A percentile compares a stretch with the other conserved stretches of the same genome.
phyloP scores from a whole-genome alignment of 257 asterid genomes.

The Salvia miltiorrhiza region DNA sequence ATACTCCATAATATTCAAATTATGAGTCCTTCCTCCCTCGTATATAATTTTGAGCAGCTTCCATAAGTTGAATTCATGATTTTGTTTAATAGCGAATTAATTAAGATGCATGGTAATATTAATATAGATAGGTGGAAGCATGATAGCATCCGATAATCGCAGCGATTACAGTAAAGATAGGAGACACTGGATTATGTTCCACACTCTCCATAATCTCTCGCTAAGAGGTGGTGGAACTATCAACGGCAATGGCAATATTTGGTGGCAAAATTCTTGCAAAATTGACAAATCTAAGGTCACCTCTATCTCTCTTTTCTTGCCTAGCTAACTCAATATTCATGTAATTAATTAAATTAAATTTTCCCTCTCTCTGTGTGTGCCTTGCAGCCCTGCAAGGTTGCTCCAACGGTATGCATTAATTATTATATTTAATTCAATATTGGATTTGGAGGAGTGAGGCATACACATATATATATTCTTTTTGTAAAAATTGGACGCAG shows the following conservation, averaged over 20 bases:
- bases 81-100: too few species aligned
- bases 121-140: slow-evolving; percentile 60
- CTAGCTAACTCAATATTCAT: too few species aligned
- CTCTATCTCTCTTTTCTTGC: too few species aligned
- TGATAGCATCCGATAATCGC: slow-evolving; percentile 51
- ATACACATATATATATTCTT: too few species aligned
- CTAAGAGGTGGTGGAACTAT: slow-evolving; percentile 71
- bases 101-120: too few species aligned
- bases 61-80: not conserved
- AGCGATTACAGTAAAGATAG: slow-evolving; percentile 41
- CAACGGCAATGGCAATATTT: slow-evolving; percentile 66
- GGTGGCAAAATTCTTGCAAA: slow-evolving; percentile 96
- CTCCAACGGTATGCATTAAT: slow-evolving; percentile 67
- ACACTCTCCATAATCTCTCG: slow-evolving; percentile 35
- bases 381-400: slow-evolving; percentile 68
- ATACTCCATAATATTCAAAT: not conserved
- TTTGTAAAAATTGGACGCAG: too few species aligned
- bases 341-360: too few species aligned
- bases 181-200: slow-evolving; percentile 60
- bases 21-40: too few species aligned
- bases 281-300: slow-evolving; percentile 40
- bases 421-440: not conserved
- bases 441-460: too few species aligned
- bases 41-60: too few species aligned
- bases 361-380: too few species aligned